These are phyloP conservation scores for Mycocalia duriaeana DNA, from an alignment of 1,284 basidiomycete genomes.

Conservation along the genomic window DNA sequence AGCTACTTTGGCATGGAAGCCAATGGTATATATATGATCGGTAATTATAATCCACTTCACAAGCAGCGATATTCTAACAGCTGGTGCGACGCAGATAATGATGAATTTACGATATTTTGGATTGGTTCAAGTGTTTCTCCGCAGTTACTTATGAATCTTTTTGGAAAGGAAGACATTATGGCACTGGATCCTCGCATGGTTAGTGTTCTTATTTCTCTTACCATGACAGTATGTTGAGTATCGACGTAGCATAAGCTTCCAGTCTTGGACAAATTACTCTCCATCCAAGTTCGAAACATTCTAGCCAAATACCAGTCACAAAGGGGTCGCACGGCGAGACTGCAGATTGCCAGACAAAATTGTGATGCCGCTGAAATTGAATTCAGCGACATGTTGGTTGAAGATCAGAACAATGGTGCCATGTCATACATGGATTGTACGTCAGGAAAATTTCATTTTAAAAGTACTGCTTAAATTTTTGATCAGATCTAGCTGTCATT, in stretches of 20 bases:
- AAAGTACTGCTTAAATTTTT: too few species aligned
- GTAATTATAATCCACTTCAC: slow-evolving; percentile 36
- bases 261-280: slow-evolving; percentile 70
- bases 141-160: slow-evolving; percentile 80
- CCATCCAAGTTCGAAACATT: slow-evolving; percentile 83
- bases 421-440: slow-evolving; percentile 86
- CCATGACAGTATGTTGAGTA: background rate
- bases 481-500: slow-evolving; percentile 32
- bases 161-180: slow-evolving; percentile 78
- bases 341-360: slow-evolving; percentile 87
- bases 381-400: slow-evolving; percentile 94
- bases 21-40: slow-evolving; percentile 88
- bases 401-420: slow-evolving; percentile 95
- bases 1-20: slow-evolving; percentile 88
- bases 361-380: slow-evolving; percentile 93
- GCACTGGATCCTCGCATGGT: slow-evolving; percentile 76
- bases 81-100: slow-evolving; percentile 67
- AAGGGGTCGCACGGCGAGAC: slow-evolving; percentile 58
- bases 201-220: too few species aligned
- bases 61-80: slow-evolving; percentile 1
- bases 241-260: slow-evolving; percentile 64
- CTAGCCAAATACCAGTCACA: slow-evolving; percentile 65
- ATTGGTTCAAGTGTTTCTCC: slow-evolving; percentile 81
- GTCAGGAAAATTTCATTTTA: too few species aligned
- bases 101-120: slow-evolving; percentile 89